Evolutionary conservation across 768 basidiomycete species (phyloP), one percentile per base, ranked within the genome.

Genomic region (Suillus hirtellus): DNA sequence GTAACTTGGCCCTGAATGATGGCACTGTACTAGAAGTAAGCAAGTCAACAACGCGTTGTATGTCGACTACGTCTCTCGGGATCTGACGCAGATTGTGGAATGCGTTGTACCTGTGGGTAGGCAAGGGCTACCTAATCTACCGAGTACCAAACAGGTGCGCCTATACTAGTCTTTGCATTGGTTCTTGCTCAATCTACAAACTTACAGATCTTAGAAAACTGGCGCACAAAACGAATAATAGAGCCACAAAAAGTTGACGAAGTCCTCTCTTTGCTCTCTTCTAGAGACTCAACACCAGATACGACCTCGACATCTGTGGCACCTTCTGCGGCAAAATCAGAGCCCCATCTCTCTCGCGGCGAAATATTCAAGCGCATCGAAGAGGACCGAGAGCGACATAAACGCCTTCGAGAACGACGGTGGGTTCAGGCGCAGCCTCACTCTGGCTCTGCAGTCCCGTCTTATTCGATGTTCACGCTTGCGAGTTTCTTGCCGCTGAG

Each of bases 381-480:
- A 73, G 94, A 96, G 68, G 95, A 96, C 73, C 82, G 94, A 2
- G 95, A 96, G 69, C 85, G 95, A 65, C 95, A 96, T 70, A 96
- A 96, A 77, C 87, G 95, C 14, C 81, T 96, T 2, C 86, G 94
- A 53, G 95, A 96, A 73, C 86, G 92, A 43, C 86, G 94, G 50
- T 96, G 95, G 95, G 91, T 92, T n/a, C 91, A 93, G 70, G 88
- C 89, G 2, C 80, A 87, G 10, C 81, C 86, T 4, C 87, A 86
- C 65, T 47, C 70, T 10, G 54, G 19, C 38, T 53, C 34, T 21
- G 37, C 50, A 15, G 35, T 60, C n/a, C 31, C 60, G 17, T 66
- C 64, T 31, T 63, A 66, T 8, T 60, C 60, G 0, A 60, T 70
- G 0, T 73, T 67, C 14, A 64, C 63, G 0, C 66, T 75, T 8